phyloP scores from a whole-genome alignment of 257 asterid species.

The Rhazya stricta region DNA sequence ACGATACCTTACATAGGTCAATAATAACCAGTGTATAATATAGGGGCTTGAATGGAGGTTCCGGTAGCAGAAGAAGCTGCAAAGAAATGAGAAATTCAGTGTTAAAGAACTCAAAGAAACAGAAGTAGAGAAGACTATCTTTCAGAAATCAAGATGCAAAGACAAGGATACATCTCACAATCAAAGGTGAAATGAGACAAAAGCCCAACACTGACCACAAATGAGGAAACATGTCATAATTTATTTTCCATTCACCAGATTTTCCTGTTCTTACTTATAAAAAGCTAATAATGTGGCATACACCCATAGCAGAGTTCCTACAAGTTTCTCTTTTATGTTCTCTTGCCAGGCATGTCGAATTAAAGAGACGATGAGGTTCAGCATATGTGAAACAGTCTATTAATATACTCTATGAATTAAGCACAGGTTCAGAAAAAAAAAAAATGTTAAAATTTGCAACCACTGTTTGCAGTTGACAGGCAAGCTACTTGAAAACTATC shows the following conservation, averaged over 20 bases:
- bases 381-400: neutral
- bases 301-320: neutral
- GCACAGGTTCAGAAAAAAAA: neutral
- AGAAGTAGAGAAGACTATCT: constrained; percentile 4
- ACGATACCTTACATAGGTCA: constrained; percentile 90
- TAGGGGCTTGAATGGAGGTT: constrained; percentile 88
- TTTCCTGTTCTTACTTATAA: neutral
- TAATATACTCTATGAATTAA: neutral
- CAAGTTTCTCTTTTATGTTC: neutral
- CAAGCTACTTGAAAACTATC: neutral
- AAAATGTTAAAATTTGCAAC: neutral
- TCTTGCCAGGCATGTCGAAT: neutral
- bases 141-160: neutral
- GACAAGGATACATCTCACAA: neutral
- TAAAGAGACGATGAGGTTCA: neutral
- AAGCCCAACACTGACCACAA: neutral
- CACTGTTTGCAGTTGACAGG: neutral
- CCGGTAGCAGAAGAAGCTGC: constrained; percentile 94
- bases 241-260: neutral
- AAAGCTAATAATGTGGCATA: neutral
- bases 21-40: constrained; percentile 94
- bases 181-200: neutral
- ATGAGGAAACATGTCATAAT: neutral
- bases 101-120: constrained; percentile 1
- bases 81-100: constrained; percentile 15